Evolutionary conservation across 1,139 yeast species (phyloP).

Genomic region (Pichia sp.): DNA sequence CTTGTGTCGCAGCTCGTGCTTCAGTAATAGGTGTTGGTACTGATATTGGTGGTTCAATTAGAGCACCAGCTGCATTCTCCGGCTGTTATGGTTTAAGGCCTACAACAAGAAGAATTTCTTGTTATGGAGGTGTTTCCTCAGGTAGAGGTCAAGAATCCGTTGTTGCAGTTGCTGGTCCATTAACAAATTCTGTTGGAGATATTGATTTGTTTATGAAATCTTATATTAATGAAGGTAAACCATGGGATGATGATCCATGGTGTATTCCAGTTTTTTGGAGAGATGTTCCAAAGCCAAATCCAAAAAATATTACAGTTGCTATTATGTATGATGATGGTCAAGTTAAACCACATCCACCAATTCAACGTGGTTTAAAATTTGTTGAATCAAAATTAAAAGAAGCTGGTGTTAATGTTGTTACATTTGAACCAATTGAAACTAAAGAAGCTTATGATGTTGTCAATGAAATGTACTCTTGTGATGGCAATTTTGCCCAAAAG

Average conservation of each 20-base stretch:
- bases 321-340: conserved; percentile 41
- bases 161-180: conserved; percentile 57
- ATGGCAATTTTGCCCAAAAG: conserved; percentile 54
- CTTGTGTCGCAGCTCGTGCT: conserved; percentile 58
- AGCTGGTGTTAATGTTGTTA: conserved; percentile 41
- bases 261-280: conserved; percentile 54
- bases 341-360: conserved; percentile 55
- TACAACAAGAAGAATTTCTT: conserved; percentile 53
- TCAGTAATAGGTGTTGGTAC: conserved; percentile 66
- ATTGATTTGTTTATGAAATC: conserved; percentile 57
- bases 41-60: conserved; percentile 75
- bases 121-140: conserved; percentile 44
- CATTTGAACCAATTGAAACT: conserved; percentile 48
- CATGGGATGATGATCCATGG: conserved; percentile 51
- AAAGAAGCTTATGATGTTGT: conserved; percentile 48
- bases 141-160: conserved; percentile 57
- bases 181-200: conserved; percentile 57
- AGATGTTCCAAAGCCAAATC: conserved; percentile 39
- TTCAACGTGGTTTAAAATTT: conserved; percentile 39
- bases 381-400: conserved; percentile 35
- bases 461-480: conserved; percentile 46
- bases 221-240: conserved; percentile 54
- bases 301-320: conserved; percentile 39
- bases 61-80: conserved; percentile 70
- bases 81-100: conserved; percentile 69